Conservation (phyloP, 768 basidiomycete species). For the Pisolithus tinctorius region DNA sequence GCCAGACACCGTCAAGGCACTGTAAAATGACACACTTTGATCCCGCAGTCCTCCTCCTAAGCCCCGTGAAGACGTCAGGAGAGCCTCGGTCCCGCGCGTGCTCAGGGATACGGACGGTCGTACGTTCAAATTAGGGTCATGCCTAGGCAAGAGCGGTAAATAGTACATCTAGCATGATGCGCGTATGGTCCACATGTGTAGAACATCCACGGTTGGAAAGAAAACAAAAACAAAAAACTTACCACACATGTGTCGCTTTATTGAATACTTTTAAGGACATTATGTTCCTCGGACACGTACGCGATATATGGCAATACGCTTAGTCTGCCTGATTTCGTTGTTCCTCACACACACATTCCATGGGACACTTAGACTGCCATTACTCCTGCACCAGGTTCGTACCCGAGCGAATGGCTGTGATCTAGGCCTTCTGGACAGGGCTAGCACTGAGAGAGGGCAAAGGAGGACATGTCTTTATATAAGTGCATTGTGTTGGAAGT, state of each 20-base stretch:
- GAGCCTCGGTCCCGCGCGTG: slow-evolving; percentile 46
- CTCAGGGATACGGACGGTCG: slow-evolving; percentile 69
- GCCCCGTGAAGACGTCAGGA: slow-evolving; percentile 72
- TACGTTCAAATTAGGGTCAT: slow-evolving; percentile 75
- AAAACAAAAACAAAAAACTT: too few relatives aligned
- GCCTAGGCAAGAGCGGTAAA: slow-evolving; percentile 85
- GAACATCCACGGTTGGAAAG: too few relatives aligned
- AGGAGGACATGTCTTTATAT: slow-evolving; percentile 75
- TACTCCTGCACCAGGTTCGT: slow-evolving; percentile 55
- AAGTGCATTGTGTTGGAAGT: slow-evolving; percentile 77
- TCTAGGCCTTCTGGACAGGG: slow-evolving; percentile 28
- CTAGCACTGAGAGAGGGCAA: slow-evolving; percentile 5
- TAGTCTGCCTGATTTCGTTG: slow-evolving; percentile 78
- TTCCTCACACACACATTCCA: slow-evolving; percentile 83
- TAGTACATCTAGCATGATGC: slow-evolving; percentile 66
- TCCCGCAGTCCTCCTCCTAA: slow-evolving; percentile 72
- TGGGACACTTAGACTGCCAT: slow-evolving; percentile 75
- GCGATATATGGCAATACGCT: slow-evolving; percentile 84
- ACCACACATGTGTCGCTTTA: too few relatives aligned
- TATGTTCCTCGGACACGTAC: slow-evolving; percentile 41
- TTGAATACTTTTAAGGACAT: too few relatives aligned
- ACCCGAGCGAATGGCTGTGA: slow-evolving; percentile 41
- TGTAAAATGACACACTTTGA: slow-evolving; percentile 87
- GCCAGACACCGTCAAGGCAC: slow-evolving; percentile 29
- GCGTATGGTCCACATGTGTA: too few relatives aligned